Percentiles rank a stretch among this genome's conserved stretches.
Evolutionary conservation across 2,329 filamentous ascomycete species (phyloP).

Genomic region (Claviceps lovelessii): DNA sequence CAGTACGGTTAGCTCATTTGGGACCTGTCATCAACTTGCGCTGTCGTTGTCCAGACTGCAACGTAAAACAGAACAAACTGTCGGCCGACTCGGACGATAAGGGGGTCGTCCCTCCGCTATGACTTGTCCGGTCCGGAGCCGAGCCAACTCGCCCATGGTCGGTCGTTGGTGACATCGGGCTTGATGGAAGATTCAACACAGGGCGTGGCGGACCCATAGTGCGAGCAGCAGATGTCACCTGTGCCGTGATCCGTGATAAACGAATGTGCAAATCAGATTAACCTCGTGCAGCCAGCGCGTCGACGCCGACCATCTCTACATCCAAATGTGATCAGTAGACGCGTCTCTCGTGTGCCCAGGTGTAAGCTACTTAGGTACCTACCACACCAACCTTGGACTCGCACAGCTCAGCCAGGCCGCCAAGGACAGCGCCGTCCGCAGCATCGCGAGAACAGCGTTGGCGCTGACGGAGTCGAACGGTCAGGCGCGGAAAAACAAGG

Average conservation of each 20-base stretch:
- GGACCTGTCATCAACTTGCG: background rate
- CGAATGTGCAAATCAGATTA: background rate
- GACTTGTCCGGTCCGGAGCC: background rate
- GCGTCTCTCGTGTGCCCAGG: background rate
- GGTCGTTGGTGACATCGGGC: background rate
- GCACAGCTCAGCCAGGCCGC: background rate
- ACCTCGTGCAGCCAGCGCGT: background rate
- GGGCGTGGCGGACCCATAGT: background rate
- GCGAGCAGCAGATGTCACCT: background rate
- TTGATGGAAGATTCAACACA: background rate
- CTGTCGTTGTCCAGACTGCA: background rate
- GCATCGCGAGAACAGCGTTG: background rate
- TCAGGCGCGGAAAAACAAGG: background rate
- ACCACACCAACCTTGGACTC: background rate
- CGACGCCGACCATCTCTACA: background rate
- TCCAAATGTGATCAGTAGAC: background rate
- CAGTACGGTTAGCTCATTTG: background rate
- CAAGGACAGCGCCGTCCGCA: background rate
- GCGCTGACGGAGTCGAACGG: background rate
- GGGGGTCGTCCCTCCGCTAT: background rate
- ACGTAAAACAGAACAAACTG: background rate
- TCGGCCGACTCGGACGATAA: background rate
- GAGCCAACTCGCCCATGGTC: background rate
- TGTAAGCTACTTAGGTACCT: background rate
- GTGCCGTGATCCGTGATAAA: background rate